These are phyloP conservation scores for Pichia kluyveri DNA, from an alignment of 805 yeast species.

Conservation along the genomic window DNA sequence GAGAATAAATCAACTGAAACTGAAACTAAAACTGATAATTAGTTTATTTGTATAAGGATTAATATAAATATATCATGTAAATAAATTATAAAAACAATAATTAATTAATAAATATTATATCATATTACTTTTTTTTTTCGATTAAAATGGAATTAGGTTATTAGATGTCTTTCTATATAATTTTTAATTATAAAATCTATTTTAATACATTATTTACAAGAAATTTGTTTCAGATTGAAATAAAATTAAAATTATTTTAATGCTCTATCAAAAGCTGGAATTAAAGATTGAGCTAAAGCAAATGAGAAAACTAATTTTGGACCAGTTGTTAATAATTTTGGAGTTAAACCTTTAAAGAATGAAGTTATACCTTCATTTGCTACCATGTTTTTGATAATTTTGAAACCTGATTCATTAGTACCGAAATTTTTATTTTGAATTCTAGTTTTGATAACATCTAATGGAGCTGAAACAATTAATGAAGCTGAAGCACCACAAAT, in stretches of 20 bases:
- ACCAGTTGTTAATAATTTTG: slow-evolving; percentile 94
- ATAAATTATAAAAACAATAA: too few species aligned
- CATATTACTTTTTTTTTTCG: too few species aligned
- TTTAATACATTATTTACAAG: not conserved
- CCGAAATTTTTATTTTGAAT: slow-evolving; percentile 95
- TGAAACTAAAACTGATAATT: too few species aligned
- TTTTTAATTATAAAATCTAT: too few species aligned
- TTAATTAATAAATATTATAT: too few species aligned
- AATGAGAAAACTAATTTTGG: slow-evolving; percentile 97
- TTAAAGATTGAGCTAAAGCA: slow-evolving; percentile 93
- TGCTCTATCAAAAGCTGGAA: slow-evolving; percentile 86
- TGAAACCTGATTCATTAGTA: slow-evolving; percentile 89
- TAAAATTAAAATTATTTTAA: slow-evolving; percentile 20
- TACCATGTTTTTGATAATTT: slow-evolving; percentile 85
- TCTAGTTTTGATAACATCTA: slow-evolving; percentile 97
- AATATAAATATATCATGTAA: too few species aligned
- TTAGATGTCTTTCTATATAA: too few species aligned
- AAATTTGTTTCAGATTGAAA: not conserved
- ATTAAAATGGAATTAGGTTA: too few species aligned
- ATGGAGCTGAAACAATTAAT: slow-evolving; percentile 91
- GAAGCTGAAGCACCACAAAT: slow-evolving; percentile 96
- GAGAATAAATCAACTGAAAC: not conserved
- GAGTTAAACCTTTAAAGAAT: slow-evolving; percentile 94
- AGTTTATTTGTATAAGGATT: too few species aligned
- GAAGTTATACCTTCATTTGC: slow-evolving; percentile 84